These are phyloP conservation scores for Salix suchowensis DNA, from an alignment of 345 rosid species.

Conservation along the genomic window DNA sequence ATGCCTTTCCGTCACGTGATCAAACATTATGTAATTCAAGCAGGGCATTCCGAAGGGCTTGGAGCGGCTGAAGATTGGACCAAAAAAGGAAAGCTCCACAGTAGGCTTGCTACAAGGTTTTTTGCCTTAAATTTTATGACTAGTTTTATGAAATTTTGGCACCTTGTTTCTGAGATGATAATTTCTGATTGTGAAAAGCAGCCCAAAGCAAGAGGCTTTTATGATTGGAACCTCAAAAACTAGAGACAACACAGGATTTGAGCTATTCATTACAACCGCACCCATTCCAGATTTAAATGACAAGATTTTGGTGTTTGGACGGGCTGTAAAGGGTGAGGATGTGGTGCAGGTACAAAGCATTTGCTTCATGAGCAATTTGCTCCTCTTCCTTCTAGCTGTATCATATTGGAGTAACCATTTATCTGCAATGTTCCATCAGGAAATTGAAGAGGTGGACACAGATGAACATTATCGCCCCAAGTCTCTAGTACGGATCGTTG, in stretches of 20 bases:
- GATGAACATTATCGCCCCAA: slow-evolving; percentile 85
- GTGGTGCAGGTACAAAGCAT: slow-evolving; percentile 68
- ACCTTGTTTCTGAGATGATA: not conserved
- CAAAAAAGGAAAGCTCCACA: slow-evolving; percentile 62
- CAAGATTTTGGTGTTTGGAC: slow-evolving; percentile 67
- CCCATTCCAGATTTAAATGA: slow-evolving; percentile 80
- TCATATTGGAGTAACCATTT: slow-evolving; percentile 2
- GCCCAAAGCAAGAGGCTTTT: slow-evolving; percentile 82
- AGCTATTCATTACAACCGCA: slow-evolving; percentile 71
- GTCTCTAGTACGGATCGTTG: slow-evolving; percentile 53
- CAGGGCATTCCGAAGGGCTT: slow-evolving; percentile 53
- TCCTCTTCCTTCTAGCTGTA: slow-evolving; percentile 2
- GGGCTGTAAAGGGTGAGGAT: slow-evolving; percentile 74
- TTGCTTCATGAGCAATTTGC: not conserved
- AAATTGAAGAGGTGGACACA: slow-evolving; percentile 94
- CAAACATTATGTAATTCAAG: slow-evolving; percentile 84
- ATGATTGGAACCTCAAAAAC: slow-evolving; percentile 70
- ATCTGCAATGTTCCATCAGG: slow-evolving; percentile 38
- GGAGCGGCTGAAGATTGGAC: slow-evolving; percentile 78
- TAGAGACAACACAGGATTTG: slow-evolving; percentile 53
- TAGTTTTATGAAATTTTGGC: not conserved
- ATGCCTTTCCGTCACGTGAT: slow-evolving; percentile 77
- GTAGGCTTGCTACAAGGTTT: slow-evolving; percentile 64
- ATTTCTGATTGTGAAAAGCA: slow-evolving; percentile 16
- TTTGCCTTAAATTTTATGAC: not conserved